Evolutionary conservation across 805 yeast species (phyloP), one percentile per base, ranked within the genome.

Genomic region (Kodamaea lidongshanica): DNA sequence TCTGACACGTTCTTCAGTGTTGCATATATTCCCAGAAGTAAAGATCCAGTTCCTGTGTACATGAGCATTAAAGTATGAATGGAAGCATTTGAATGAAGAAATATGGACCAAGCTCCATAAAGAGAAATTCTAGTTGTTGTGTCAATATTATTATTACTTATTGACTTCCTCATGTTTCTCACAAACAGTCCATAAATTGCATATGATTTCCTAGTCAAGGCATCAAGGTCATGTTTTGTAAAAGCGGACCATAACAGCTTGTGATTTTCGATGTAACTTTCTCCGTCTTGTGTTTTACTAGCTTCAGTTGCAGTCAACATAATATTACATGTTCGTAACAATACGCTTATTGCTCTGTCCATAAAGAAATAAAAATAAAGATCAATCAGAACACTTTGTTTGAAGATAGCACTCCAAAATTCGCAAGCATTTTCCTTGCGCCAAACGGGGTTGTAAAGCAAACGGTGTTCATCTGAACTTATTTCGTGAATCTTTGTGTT

Each of bases 51-150:
- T 6, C 70, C 70, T 12, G 44, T 40, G 23, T 48, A 46, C 49
- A 62, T 48, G 15, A 60, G 41, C 16, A 52, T 38, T n/a, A 54
- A 42, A 0, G 68, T 59, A 9, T 52, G 50, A 13, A 56, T 44
- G 13, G 55, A 49, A 0, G 63, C 46, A 35, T 54, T 52, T 12
- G 52, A 40, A 29, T 61, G 56, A 23, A 61, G 42, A 32, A 50
- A 59, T 13, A 54, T 50, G 0, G 61, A 46, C 54, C 63, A 58
- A 3, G 64, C 52, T 4, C 62, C 48, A 30, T 55, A 52, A 15
- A 62, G 44, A 3, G 64, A 58, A 25, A 64, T 56, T 21, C 55
- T 52, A 4, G 63, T 54, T 3, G 67, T 58, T 31, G 47, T 56
- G 27, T 62, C 68, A 9, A 53, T 42, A 30, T 56, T 58, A 24